These are phyloP conservation scores for Boletus eberwhitei DNA, from an alignment of 768 basidiomycete genomes.

Conservation along the genomic window DNA sequence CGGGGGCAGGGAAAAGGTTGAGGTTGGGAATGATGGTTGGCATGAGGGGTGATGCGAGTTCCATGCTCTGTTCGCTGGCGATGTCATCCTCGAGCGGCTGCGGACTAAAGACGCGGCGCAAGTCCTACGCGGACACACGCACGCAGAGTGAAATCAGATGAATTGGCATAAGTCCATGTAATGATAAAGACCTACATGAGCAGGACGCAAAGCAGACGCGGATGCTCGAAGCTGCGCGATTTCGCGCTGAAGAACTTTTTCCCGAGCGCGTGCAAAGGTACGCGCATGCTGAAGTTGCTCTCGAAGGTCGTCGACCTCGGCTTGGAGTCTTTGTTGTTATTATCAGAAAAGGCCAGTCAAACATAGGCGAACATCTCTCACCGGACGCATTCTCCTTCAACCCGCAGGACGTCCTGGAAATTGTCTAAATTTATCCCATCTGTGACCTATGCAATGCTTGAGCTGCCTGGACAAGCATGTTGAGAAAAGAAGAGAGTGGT, in stretches of 20 bases:
- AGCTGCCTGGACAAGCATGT: neutral
- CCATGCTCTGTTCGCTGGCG: constrained; percentile 47
- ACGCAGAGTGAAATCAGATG: neutral
- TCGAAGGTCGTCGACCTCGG: constrained; percentile 27
- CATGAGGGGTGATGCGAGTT: constrained; percentile 48
- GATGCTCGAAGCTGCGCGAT: constrained; percentile 20
- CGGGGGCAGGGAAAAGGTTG: neutral
- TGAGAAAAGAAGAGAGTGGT: neutral
- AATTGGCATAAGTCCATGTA: neutral
- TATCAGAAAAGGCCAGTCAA: neutral
- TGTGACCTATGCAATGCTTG: constrained; percentile 5
- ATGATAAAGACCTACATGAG: constrained; percentile 2
- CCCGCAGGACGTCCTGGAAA: constrained; percentile 25
- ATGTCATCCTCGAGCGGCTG: constrained; percentile 32
- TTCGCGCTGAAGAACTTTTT: constrained; percentile 33
- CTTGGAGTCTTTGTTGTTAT: constrained; percentile 27
- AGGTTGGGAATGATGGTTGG: constrained; percentile 29
- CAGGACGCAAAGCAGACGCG: neutral
- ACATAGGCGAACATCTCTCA: constrained; percentile 16
- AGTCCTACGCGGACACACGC: constrained; percentile 2
- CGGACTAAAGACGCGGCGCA: constrained; percentile 2
- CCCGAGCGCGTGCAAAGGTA: constrained; percentile 27
- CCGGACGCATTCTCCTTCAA: constrained; percentile 38
- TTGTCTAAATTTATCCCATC: constrained; percentile 14
- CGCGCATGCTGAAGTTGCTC: constrained; percentile 29